Evolutionary conservation across 495 filamentous ascomycete species (phyloP).

Genomic region (Aspergillus olivimuriae): DNA sequence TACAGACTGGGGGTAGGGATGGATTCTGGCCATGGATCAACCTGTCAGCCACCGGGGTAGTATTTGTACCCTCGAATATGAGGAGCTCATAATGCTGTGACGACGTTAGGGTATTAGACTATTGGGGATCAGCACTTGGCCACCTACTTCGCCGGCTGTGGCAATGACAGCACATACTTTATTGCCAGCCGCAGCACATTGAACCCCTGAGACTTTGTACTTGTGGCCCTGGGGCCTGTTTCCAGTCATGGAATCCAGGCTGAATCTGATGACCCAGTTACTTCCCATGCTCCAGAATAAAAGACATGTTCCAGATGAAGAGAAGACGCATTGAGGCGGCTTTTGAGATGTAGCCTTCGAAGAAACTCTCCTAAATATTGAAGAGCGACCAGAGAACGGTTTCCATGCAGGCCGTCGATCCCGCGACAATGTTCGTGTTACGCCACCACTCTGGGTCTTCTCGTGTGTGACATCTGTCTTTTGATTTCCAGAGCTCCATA

Average conservation of each 20-base stretch:
- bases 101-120: neutral
- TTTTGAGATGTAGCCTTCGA: slow-evolving; percentile 11
- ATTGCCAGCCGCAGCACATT: slow-evolving; percentile 17
- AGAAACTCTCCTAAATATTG: slow-evolving; percentile 13
- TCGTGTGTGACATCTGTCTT: slow-evolving; percentile 8
- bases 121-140: neutral
- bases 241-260: slow-evolving; percentile 6
- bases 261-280: slow-evolving; percentile 19
- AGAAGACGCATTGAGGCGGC: slow-evolving; percentile 18
- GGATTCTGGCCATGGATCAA: slow-evolving; percentile 13
- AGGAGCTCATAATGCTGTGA: slow-evolving; percentile 20
- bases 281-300: slow-evolving; percentile 19
- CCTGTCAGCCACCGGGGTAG: slow-evolving; percentile 11
- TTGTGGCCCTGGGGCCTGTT: slow-evolving; percentile 11
- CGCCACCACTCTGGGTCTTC: too few relatives aligned
- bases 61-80: slow-evolving; percentile 10
- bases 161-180: slow-evolving; percentile 18
- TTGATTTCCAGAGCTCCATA: slow-evolving; percentile 12
- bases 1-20: slow-evolving; percentile 11
- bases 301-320: slow-evolving; percentile 14
- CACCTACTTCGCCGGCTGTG: slow-evolving; percentile 18
- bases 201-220: slow-evolving; percentile 20
- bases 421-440: too few relatives aligned
- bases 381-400: slow-evolving; percentile 10
- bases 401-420: slow-evolving; percentile 16